Evolutionary conservation across 2,329 filamentous ascomycete species (phyloP).

Genomic region (Phaeosphaeriaceae sp.): DNA sequence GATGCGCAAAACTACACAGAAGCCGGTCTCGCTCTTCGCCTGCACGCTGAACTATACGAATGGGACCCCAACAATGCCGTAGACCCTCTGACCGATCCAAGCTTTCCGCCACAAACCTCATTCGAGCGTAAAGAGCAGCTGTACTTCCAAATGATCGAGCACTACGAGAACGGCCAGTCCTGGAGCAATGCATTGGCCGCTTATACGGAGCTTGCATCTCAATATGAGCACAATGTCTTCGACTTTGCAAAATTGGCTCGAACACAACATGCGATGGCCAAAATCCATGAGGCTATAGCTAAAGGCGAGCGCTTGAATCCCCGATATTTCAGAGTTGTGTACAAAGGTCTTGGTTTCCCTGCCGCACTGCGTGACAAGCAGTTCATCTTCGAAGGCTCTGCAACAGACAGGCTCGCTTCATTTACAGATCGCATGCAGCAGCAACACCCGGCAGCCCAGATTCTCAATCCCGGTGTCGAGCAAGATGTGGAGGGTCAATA

Average conservation of each 20-base stretch:
- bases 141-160: constrained; percentile 93
- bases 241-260: constrained; percentile 92
- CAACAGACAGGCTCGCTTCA: constrained; percentile 76
- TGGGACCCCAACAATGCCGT: constrained; percentile 80
- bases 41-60: constrained; percentile 91
- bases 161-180: constrained; percentile 92
- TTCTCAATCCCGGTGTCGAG: constrained; percentile 72
- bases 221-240: constrained; percentile 88
- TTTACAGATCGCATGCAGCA: constrained; percentile 94
- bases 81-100: constrained; percentile 72
- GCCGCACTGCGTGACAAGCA: constrained; percentile 82
- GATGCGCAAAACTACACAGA: constrained; percentile 81
- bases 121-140: constrained; percentile 93
- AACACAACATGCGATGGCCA: constrained; percentile 87
- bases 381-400: constrained; percentile 86
- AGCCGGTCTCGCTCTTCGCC: constrained; percentile 83
- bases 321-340: constrained; percentile 90
- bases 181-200: constrained; percentile 88
- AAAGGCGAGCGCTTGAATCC: constrained; percentile 80
- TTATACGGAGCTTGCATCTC: constrained; percentile 88
- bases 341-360: constrained; percentile 89
- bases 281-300: constrained; percentile 86
- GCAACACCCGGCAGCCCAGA: constrained; percentile 84
- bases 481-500: constrained; percentile 92
- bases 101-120: constrained; percentile 81